These are phyloP conservation scores for Amanita molliuscula DNA, from an alignment of 768 basidiomycete species.

Conservation along the genomic window DNA sequence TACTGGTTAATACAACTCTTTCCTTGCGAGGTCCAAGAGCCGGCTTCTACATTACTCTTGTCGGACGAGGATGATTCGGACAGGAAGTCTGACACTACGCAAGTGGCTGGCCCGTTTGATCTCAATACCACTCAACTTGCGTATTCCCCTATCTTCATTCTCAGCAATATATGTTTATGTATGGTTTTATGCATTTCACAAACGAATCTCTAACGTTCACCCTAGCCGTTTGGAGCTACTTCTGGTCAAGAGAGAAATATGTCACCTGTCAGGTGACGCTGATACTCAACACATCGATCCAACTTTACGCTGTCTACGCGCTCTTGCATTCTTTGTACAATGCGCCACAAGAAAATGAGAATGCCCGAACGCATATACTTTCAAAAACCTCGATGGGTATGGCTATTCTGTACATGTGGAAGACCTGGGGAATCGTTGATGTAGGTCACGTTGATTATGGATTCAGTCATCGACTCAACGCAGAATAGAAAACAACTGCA, in stretches of 20 bases:
- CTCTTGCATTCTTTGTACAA: conserved; percentile 16
- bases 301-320: conserved; percentile 25
- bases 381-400: conserved; percentile 31
- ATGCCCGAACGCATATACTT: conserved; percentile 26
- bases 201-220: not conserved
- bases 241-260: conserved; percentile 12
- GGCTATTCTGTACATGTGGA: conserved; percentile 23
- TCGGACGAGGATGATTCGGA: not conserved
- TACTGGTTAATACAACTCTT: conserved; percentile 2
- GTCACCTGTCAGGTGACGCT: conserved; percentile 12
- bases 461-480: not conserved
- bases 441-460: conserved; percentile 10
- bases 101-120: not conserved
- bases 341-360: conserved; percentile 12
- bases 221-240: conserved; percentile 19
- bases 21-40: not conserved
- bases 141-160: conserved; percentile 14
- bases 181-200: not conserved
- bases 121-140: conserved; percentile 12
- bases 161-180: conserved; percentile 15
- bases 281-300: conserved; percentile 21
- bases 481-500: conserved; percentile 11
- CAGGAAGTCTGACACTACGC: not conserved
- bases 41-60: not conserved
- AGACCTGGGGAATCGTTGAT: conserved; percentile 19